phyloP scores from a whole-genome alignment of 768 basidiomycete species.

The Phylloporus rhodoxanthus region DNA sequence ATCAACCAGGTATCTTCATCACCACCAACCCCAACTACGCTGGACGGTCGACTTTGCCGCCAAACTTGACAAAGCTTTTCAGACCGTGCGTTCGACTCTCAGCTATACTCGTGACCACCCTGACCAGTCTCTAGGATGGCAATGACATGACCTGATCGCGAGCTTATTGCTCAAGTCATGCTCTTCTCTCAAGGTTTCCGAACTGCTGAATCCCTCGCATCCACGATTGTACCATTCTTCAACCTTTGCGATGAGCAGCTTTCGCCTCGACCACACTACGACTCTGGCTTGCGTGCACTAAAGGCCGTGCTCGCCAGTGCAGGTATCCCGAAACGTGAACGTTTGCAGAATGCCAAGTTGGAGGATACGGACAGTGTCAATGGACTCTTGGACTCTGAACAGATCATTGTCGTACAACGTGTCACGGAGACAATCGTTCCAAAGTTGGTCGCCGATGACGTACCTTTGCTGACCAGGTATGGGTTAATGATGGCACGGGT shows the following conservation, averaged over 20 bases:
- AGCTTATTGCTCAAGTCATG: conserved; percentile 99
- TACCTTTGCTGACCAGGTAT: conserved; percentile 87
- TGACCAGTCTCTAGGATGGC: conserved; percentile 65
- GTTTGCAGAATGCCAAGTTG: conserved; percentile 47
- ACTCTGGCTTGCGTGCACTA: conserved; percentile 95
- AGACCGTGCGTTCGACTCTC: conserved; percentile 59
- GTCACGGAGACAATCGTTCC: conserved; percentile 98
- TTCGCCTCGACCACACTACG: conserved; percentile 96
- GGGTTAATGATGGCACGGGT: conserved; percentile 11
- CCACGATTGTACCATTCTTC: conserved; percentile 99
- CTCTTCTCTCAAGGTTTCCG: conserved; percentile 99
- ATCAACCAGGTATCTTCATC: conserved; percentile 80
- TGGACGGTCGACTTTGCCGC: conserved; percentile 86
- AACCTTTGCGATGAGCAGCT: conserved; percentile 97
- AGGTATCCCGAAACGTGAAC: conserved; percentile 93
- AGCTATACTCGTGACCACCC: neutral
- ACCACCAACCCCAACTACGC: conserved; percentile 99
- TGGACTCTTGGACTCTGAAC: conserved; percentile 79
- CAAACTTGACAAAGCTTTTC: conserved; percentile 88
- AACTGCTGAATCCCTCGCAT: conserved; percentile 93
- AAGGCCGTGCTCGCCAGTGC: conserved; percentile 96
- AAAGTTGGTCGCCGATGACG: conserved; percentile 95
- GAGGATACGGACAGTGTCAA: conserved; percentile 40
- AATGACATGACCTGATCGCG: conserved; percentile 97
- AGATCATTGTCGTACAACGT: conserved; percentile 96